phyloP scores from a whole-genome alignment of 73 alveolate genomes.

The Tetrahymena malaccensis region DNA sequence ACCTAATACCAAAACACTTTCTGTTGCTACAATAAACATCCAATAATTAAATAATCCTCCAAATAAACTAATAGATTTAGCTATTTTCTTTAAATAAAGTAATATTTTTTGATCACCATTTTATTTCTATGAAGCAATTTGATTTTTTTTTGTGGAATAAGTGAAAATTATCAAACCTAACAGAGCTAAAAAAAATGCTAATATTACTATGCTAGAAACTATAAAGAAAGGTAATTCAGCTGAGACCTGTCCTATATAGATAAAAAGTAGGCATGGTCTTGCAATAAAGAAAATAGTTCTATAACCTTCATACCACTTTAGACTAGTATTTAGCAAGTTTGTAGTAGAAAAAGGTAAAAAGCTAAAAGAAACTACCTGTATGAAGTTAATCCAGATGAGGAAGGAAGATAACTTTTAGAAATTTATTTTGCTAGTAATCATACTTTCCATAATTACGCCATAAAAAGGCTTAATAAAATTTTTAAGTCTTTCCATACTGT shows the following conservation, averaged over 20 bases:
- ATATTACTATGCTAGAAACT: not conserved
- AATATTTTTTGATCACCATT: not conserved
- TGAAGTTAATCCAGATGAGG: not conserved
- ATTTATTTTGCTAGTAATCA: not conserved
- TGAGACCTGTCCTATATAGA: not conserved
- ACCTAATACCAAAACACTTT: not conserved
- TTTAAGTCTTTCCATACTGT: not conserved
- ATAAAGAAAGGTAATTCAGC: not conserved
- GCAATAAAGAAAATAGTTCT: not conserved
- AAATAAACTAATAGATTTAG: not conserved
- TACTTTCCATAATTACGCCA: not conserved
- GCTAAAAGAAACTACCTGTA: not conserved
- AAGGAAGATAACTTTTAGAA: not conserved
- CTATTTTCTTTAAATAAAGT: not conserved
- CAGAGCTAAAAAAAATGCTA: not conserved
- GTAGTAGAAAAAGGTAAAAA: not conserved
- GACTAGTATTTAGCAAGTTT: not conserved
- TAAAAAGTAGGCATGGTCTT: not conserved
- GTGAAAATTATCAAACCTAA: not conserved
- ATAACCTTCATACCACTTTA: not conserved
- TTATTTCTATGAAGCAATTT: not conserved
- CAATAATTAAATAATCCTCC: not conserved
- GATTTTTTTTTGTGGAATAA: not conserved
- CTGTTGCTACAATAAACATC: not conserved
- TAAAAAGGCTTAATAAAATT: not conserved